Conservation (phyloP, 1,284 basidiomycete species). For the Ceratobasidium sp. region DNA sequence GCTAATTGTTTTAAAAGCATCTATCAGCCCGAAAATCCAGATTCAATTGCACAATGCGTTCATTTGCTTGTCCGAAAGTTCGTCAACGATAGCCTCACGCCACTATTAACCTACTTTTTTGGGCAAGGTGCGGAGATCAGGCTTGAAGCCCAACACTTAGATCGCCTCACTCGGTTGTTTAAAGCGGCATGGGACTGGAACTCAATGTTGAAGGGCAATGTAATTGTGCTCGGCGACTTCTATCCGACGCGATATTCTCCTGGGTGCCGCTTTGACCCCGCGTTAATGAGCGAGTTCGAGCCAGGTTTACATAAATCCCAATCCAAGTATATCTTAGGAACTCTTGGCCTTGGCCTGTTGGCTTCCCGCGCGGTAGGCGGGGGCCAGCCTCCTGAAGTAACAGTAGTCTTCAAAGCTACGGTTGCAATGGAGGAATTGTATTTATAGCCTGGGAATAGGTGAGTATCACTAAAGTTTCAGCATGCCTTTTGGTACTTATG, state of each 20-base stretch:
- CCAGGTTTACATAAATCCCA: background rate
- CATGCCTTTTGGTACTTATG: too few relatives aligned
- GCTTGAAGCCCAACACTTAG: conserved; percentile 1
- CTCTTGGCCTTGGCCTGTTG: conserved; percentile 21
- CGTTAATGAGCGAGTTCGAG: conserved; percentile 19
- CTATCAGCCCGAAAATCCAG: background rate
- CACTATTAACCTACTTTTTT: conserved; percentile 19
- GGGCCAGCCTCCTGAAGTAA: background rate
- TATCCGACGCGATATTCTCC: background rate
- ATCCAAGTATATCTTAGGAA: conserved; percentile 9
- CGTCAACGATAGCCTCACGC: background rate
- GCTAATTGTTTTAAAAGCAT: conserved; percentile 30
- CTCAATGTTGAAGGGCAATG: conserved; percentile 28
- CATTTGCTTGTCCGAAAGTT: background rate
- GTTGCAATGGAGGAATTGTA: background rate
- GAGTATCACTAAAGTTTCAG: too few relatives aligned
- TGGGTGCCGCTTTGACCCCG: background rate
- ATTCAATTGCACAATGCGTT: background rate
- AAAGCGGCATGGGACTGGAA: conserved; percentile 35
- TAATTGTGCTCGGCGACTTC: conserved; percentile 37
- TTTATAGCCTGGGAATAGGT: too few relatives aligned
- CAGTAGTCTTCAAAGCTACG: background rate
- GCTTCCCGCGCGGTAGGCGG: conserved; percentile 8
- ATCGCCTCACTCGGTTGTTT: background rate
- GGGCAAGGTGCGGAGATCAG: background rate